A percentile compares a stretch with the other conserved stretches of the same genome.
Conservation (phyloP, 1,139 yeast species). For the Debaryomyces subglobosus region DNA sequence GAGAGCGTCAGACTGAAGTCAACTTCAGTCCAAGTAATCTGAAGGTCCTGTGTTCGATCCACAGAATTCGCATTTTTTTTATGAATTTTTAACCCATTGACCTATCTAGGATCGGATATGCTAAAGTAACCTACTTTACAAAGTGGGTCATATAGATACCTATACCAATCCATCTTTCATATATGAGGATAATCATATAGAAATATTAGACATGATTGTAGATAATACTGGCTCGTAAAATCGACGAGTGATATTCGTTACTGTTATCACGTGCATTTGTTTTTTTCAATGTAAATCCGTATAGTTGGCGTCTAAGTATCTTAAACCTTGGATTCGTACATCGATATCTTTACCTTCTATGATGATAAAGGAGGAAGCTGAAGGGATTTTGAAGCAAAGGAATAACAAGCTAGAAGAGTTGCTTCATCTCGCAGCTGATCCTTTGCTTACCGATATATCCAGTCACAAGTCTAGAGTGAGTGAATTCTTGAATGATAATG, state of each 20-base stretch:
- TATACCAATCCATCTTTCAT: neutral
- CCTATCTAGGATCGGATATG: neutral
- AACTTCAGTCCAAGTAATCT: constrained; percentile 42
- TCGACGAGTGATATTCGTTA: constrained; percentile 10
- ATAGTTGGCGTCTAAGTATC: neutral
- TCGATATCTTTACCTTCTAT: constrained; percentile 1
- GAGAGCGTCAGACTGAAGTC: constrained; percentile 60
- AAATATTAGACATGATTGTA: neutral
- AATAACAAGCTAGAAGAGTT: constrained; percentile 11
- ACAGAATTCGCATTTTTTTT: constrained; percentile 46
- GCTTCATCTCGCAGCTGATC: constrained; percentile 11
- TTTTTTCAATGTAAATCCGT: neutral
- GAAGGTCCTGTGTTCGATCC: constrained; percentile 63
- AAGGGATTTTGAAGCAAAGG: constrained; percentile 8
- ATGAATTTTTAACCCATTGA: neutral
- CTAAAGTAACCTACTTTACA: neutral
- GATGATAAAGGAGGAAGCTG: constrained; percentile 6
- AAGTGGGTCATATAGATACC: neutral
- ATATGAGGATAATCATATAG: neutral
- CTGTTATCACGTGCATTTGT: constrained; percentile 9
- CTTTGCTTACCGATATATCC: constrained; percentile 7
- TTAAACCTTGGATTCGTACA: neutral
- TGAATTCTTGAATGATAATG: constrained; percentile 9
- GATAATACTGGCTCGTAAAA: neutral
- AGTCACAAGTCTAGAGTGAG: neutral